These are phyloP conservation scores for Marvania coccoides DNA, from an alignment of 139 green algal species.

Conservation along the genomic window DNA sequence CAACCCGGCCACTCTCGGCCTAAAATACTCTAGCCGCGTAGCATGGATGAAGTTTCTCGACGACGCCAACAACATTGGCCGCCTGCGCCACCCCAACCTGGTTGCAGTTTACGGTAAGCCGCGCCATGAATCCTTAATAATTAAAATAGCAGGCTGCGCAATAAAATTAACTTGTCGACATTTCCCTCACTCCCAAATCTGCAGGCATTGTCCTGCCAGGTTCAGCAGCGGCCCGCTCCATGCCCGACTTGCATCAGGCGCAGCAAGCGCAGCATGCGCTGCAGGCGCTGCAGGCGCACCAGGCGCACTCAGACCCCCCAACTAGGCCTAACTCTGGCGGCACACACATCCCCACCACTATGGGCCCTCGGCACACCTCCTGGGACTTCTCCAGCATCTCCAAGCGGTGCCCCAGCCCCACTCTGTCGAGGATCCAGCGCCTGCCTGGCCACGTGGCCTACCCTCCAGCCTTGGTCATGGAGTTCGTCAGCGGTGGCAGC, in stretches of 20 bases:
- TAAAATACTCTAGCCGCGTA: constrained; percentile 5
- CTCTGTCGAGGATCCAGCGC: background rate
- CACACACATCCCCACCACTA: background rate
- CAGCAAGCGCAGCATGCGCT: too few relatives aligned
- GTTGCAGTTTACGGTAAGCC: constrained; percentile 52
- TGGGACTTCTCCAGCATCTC: too few relatives aligned
- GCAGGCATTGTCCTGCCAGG: background rate
- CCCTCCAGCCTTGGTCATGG: constrained; percentile 42
- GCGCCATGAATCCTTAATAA: too few relatives aligned
- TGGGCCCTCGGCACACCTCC: background rate
- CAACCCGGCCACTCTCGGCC: constrained; percentile 30
- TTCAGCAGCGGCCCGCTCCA: too few relatives aligned
- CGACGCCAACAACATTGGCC: constrained; percentile 40
- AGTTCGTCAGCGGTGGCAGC: constrained; percentile 38
- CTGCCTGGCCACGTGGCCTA: background rate
- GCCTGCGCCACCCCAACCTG: constrained; percentile 48
- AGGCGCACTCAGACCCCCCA: too few relatives aligned
- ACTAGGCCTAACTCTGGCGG: too few relatives aligned
- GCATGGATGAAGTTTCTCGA: constrained; percentile 30
- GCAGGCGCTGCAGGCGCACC: too few relatives aligned
- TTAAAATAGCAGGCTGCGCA: too few relatives aligned
- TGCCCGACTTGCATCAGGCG: too few relatives aligned
- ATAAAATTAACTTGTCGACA: too few relatives aligned
- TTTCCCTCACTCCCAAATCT: too few relatives aligned
- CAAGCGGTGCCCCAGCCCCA: too few relatives aligned